phyloP scores from a whole-genome alignment of 148 eudicot species.

The Chenopodium quinoa region DNA sequence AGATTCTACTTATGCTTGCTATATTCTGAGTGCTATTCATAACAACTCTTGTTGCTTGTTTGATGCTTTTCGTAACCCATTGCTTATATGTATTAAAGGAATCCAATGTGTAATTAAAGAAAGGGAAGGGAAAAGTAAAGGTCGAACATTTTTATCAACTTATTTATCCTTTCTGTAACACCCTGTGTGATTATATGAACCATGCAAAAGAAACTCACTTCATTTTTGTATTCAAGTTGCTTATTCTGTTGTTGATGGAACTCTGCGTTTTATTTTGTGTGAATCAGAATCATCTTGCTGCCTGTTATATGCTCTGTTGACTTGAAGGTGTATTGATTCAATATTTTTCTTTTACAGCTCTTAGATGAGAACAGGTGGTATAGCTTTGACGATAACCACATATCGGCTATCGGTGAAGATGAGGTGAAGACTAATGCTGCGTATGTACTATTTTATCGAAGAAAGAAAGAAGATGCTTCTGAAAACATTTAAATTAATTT shows the following conservation, averaged over 20 bases:
- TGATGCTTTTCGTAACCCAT: background rate
- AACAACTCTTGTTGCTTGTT: background rate
- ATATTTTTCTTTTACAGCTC: conserved; percentile 44
- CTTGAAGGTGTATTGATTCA: background rate
- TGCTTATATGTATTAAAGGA: background rate
- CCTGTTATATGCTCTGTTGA: background rate
- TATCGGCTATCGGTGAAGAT: conserved; percentile 70
- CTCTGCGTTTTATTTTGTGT: background rate
- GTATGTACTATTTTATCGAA: conserved; percentile 85
- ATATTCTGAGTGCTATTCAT: background rate
- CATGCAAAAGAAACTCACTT: too few species aligned
- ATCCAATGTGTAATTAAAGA: background rate
- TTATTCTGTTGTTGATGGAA: background rate
- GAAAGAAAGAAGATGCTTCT: conserved; percentile 41
- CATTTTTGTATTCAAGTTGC: background rate
- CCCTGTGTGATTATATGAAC: background rate
- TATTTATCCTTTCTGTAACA: background rate
- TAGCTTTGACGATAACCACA: conserved; percentile 83
- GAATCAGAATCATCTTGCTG: background rate
- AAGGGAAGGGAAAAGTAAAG: background rate
- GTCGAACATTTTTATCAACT: too few species aligned
- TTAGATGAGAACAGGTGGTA: conserved; percentile 83
- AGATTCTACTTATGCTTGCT: background rate
- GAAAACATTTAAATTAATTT: conserved; percentile 35
- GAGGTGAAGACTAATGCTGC: conserved; percentile 83